phyloP scores from a whole-genome alignment of 2,329 filamentous ascomycete species.

The Pseudogymnoascus sp. region DNA sequence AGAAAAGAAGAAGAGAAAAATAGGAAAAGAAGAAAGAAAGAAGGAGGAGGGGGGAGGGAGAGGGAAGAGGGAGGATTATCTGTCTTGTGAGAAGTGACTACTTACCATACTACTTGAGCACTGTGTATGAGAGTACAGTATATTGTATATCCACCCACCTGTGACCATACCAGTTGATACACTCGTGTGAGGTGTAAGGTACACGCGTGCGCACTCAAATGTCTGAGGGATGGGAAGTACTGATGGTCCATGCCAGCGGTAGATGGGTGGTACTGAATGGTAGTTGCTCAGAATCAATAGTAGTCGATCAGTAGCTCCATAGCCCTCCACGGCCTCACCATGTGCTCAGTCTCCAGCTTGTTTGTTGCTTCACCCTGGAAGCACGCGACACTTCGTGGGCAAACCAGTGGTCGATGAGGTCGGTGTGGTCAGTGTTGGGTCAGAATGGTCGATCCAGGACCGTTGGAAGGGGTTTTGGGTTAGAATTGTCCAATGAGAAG shows the following conservation, averaged over 20 bases:
- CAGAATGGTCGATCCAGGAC: background rate
- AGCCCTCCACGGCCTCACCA: background rate
- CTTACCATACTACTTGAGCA: no score
- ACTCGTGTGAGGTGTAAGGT: background rate
- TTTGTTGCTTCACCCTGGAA: slow-evolving; percentile 6
- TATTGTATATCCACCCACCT: background rate
- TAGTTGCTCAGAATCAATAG: background rate
- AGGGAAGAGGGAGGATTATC: background rate
- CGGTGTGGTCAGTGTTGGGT: background rate
- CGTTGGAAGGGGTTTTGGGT: background rate
- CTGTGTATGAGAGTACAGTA: background rate
- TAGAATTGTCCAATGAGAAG: background rate
- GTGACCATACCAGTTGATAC: slow-evolving; percentile 2
- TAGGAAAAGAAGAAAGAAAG: background rate
- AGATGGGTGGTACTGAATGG: background rate
- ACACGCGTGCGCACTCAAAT: background rate
- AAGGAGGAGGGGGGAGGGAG: background rate
- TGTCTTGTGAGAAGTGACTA: background rate
- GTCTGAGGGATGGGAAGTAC: background rate
- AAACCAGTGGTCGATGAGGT: slow-evolving; percentile 1
- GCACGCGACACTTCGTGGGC: slow-evolving; percentile 10
- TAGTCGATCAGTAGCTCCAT: slow-evolving; percentile 1
- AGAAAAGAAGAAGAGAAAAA: background rate
- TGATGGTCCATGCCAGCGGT: background rate
- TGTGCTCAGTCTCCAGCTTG: background rate